Evolutionary conservation across 306 rosid genomes (phyloP), one percentile per base, ranked within the genome.

Genomic region (Casuarina glauca): DNA sequence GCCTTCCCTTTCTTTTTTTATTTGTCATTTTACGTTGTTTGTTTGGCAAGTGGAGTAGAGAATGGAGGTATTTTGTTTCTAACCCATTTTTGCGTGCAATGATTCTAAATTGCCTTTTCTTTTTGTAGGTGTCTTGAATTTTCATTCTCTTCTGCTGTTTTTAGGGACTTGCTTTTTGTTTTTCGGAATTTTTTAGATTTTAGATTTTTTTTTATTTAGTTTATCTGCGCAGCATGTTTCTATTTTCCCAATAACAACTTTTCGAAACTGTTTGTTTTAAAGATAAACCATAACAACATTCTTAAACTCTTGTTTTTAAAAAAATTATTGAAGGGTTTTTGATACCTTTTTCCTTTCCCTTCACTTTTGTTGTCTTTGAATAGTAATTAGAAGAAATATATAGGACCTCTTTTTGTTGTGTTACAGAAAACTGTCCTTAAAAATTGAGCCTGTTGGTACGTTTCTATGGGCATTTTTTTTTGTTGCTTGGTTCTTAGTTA

Each of bases 1-100:
- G 19, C 35, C 61, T n/a, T 54, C 32, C 39, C 3, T 1, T 58
- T 26, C 26, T 3, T 54, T 54, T 19, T 58, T 20, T 57, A 6
- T 1, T 26, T 26, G 32, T 57, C 4, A 2, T 7, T 55, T 17
- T 55, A 16, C 6, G 32, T 57, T 57, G 19, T 26, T 26, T 26
- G 3, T 19, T 9, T 20, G 63, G 63, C 13, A 3, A 6, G 13
- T 26, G 64, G 60, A 26, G 26, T 3, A 38, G 35, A 57, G 20
- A 20, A 13, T 66, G 11, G 19, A 41, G 16, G 20, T 13, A 32
- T 32, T 39, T 38, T 1, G 32, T 15, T 32, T 43, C 6, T 2
- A 9, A 41, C 60, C 79, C 67, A 57, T 67, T 17, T 79, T 82
- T 86, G 84, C 86, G 76, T 82, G 86, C 83, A 86, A 82, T 86